These are phyloP conservation scores for Haematococcus lacustris DNA, from an alignment of 139 green algal species.

Conservation along the genomic window DNA sequence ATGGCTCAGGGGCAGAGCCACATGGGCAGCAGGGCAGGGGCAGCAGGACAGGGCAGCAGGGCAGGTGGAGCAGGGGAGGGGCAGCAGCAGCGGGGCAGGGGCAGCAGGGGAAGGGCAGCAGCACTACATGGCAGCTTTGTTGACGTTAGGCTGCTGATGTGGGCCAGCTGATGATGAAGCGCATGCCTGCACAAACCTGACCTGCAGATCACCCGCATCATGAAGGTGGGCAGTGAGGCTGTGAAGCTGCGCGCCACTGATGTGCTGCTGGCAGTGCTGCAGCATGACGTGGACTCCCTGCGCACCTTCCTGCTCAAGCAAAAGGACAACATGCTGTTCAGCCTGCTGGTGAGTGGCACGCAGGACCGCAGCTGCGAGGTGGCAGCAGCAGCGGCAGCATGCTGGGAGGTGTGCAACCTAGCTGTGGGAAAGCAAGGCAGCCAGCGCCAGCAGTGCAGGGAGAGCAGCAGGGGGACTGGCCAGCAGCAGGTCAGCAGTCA, in stretches of 20 bases:
- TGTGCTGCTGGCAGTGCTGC: conserved; percentile 72
- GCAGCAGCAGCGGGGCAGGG: too few species aligned
- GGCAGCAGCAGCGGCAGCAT: too few species aligned
- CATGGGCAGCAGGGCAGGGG: not conserved
- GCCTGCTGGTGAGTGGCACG: conserved; percentile 58
- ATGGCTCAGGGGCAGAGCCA: not conserved
- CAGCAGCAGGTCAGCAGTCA: too few species aligned
- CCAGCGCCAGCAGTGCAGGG: too few species aligned
- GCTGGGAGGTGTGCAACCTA: too few species aligned
- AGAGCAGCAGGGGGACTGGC: too few species aligned
- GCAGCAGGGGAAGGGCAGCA: too few species aligned
- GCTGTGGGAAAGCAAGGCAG: too few species aligned
- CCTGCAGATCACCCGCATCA: conserved; percentile 40
- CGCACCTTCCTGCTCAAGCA: conserved; percentile 62
- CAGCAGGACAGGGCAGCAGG: too few species aligned
- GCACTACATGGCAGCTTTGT: too few species aligned
- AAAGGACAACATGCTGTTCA: conserved; percentile 57
- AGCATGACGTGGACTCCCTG: conserved; percentile 77
- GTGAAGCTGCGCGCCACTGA: conserved; percentile 72
- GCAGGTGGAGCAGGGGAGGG: too few species aligned
- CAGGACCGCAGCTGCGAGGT: too few species aligned
- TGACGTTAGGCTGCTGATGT: not conserved
- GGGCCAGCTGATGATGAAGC: not conserved
- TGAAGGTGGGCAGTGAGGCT: conserved; percentile 19
- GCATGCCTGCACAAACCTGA: not conserved